These are phyloP conservation scores for Petunia secreta DNA, from an alignment of 257 asterid genomes.

Conservation along the genomic window DNA sequence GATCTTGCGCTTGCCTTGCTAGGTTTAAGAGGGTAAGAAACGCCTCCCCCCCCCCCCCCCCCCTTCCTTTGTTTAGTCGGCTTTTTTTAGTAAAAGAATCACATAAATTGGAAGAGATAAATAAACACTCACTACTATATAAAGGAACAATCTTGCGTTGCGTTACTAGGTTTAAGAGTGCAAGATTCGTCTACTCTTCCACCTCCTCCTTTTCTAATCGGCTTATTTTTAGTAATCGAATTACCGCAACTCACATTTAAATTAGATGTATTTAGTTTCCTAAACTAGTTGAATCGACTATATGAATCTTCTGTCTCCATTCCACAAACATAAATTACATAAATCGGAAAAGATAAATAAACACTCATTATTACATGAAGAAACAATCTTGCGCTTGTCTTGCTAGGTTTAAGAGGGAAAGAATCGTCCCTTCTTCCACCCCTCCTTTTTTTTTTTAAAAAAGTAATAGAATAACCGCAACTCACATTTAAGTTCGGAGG, in stretches of 20 bases:
- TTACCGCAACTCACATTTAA: neutral
- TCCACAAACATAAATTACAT: neutral
- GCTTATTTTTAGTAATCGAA: neutral
- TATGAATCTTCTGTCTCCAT: neutral
- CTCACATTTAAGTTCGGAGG: neutral
- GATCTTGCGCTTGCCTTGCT: neutral
- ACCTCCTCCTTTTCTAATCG: neutral
- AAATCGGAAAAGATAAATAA: neutral
- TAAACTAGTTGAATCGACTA: neutral
- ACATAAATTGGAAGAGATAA: neutral
- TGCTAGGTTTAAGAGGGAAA: neutral
- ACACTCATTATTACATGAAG: neutral
- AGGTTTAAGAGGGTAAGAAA: neutral
- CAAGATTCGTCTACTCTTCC: neutral
- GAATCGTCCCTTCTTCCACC: neutral
- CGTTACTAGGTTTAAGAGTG: neutral
- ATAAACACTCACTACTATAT: neutral
- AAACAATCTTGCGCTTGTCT: neutral
- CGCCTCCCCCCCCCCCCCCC: neutral
- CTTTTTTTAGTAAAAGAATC: neutral
- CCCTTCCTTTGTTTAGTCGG: neutral
- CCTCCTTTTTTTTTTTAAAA: neutral
- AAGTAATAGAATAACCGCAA: neutral
- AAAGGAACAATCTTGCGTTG: neutral
- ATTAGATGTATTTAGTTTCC: neutral